These are phyloP conservation scores for Neoboletus brunneissimus DNA, from an alignment of 768 basidiomycete species.

Conservation along the genomic window DNA sequence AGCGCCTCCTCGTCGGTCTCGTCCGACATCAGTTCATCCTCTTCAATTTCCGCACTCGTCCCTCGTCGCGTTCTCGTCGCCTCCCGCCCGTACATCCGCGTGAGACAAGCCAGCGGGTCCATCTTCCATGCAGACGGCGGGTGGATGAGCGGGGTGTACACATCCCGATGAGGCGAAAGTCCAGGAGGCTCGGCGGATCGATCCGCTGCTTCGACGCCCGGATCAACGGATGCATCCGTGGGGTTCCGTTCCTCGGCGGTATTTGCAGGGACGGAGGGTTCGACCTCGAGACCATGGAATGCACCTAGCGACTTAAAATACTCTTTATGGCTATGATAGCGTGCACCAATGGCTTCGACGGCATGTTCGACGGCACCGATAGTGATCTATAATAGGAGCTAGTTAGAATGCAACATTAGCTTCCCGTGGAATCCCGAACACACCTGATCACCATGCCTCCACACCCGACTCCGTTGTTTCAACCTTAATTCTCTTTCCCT, in stretches of 20 bases:
- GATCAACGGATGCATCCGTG: slow-evolving; percentile 2
- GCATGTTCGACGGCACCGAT: slow-evolving; percentile 46
- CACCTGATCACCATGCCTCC: slow-evolving; percentile 49
- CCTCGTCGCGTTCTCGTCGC: slow-evolving; percentile 16
- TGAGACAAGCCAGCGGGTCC: slow-evolving; percentile 12
- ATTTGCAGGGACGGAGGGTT: not conserved
- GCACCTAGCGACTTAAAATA: slow-evolving; percentile 39
- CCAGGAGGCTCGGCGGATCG: not conserved
- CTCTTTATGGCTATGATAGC: slow-evolving; percentile 35
- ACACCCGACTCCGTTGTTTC: slow-evolving; percentile 60
- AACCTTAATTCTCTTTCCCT: slow-evolving; percentile 57
- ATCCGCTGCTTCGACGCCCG: slow-evolving; percentile 1
- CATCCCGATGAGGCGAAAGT: slow-evolving; percentile 28
- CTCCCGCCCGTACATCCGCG: slow-evolving; percentile 25
- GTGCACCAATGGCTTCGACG: slow-evolving; percentile 45
- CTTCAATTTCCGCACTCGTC: slow-evolving; percentile 15
- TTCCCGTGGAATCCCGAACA: not conserved
- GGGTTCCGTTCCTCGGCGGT: slow-evolving; percentile 18
- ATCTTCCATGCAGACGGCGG: slow-evolving; percentile 23
- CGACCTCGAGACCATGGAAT: slow-evolving; percentile 2
- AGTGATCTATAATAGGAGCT: slow-evolving; percentile 37
- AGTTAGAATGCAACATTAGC: not conserved
- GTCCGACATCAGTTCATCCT: slow-evolving; percentile 30
- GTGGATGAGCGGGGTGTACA: slow-evolving; percentile 37
- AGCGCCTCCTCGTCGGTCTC: slow-evolving; percentile 39